A percentile compares a stretch with the other conserved stretches of the same genome.
Evolutionary conservation across 306 rosid species (phyloP).

Genomic region (Dalbergia cultrata): DNA sequence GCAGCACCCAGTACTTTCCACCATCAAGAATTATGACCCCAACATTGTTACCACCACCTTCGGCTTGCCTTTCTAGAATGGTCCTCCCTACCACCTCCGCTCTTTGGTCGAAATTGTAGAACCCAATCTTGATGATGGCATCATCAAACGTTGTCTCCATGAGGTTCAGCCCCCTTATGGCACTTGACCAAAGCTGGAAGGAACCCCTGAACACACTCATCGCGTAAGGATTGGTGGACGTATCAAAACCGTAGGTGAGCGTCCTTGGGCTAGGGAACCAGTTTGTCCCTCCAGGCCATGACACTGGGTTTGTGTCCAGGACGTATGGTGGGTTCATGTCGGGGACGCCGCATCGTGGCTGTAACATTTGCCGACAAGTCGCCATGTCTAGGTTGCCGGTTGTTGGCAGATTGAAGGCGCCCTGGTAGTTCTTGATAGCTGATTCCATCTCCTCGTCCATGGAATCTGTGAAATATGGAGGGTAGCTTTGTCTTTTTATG

Average conservation of each 20-base stretch:
- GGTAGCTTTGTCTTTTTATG: neutral
- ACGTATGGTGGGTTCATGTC: neutral
- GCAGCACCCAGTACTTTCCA: too few species aligned
- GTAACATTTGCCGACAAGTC: neutral
- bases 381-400: neutral
- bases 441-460: neutral
- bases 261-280: neutral
- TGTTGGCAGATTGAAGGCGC: neutral
- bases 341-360: neutral
- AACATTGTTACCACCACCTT: too few species aligned
- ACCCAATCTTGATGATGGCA: too few species aligned
- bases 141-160: neutral
- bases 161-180: neutral
- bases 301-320: neutral
- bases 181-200: constrained; percentile 1
- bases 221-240: neutral
- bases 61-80: too few species aligned
- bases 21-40: too few species aligned
- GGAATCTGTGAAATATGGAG: neutral
- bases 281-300: neutral
- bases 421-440: neutral
- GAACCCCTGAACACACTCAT: neutral
- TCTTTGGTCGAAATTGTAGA: too few species aligned
- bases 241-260: constrained; percentile 1
- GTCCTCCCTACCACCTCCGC: too few species aligned